These are phyloP conservation scores for Dissoconium aciculare DNA, from an alignment of 2,329 filamentous ascomycete genomes.

Conservation along the genomic window DNA sequence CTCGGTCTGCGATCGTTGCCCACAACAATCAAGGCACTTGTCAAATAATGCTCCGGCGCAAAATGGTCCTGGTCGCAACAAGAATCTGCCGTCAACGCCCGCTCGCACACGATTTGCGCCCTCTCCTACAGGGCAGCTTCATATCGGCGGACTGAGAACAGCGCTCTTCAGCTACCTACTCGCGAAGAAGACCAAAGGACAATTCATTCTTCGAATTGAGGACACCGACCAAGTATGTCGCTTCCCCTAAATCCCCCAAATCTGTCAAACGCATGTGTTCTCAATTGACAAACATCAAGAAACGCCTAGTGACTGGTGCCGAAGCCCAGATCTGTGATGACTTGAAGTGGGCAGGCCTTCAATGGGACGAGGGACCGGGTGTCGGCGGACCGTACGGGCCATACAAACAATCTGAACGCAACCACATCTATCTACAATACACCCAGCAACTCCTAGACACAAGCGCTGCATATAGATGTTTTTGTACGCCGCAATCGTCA, in stretches of 20 bases:
- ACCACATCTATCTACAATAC: conserved; percentile 56
- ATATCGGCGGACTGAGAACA: conserved; percentile 80
- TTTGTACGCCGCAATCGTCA: conserved; percentile 47
- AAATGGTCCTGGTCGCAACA: conserved; percentile 6
- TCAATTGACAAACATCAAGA: conserved; percentile 36
- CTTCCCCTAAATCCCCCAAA: no score
- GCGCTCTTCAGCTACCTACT: conserved; percentile 91
- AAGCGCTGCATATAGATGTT: conserved; percentile 79
- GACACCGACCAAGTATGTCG: conserved; percentile 78
- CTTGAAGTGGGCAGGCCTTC: conserved; percentile 71
- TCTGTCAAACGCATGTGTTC: no score
- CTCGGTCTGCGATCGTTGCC: no score
- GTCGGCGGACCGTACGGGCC: conserved; percentile 69
- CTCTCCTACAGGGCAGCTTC: conserved; percentile 85
- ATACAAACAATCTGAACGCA: conserved; percentile 78
- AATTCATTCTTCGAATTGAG: conserved; percentile 83
- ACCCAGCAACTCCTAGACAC: conserved; percentile 52
- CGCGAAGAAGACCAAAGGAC: conserved; percentile 73
- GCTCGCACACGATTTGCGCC: conserved; percentile 81
- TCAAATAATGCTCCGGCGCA: no score
- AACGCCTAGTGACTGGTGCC: conserved; percentile 64
- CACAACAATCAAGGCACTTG: no score
- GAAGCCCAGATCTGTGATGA: conserved; percentile 66
- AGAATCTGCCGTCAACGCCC: conserved; percentile 39
- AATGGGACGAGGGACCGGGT: conserved; percentile 89